Evolutionary conservation across 2,329 filamentous ascomycete genomes (phyloP), one percentile per base, ranked within the genome.

Genomic region (Colletotrichum cordylinicola): DNA sequence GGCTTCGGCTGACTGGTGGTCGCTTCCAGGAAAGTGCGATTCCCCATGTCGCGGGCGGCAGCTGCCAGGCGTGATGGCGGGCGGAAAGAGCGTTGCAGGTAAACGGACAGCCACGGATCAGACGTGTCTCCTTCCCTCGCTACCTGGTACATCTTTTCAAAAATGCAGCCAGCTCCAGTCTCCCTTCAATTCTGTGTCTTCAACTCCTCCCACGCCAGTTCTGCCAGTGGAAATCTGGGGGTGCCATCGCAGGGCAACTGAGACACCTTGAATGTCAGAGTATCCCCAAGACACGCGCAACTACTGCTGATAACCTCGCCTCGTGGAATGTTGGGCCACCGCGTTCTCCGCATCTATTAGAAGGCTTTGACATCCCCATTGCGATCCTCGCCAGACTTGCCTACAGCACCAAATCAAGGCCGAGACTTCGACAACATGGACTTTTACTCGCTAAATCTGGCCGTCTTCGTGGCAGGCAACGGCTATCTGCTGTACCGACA

Each of bases 391-490:
- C 21, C 9, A 21, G 9, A 60, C 16, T 15, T 65, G 24, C 56
- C 33, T 27, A 52, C 18, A 52, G 24, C n/a, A 43, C 15, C 58
- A 52, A 6, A 55, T 7, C 8, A 27, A 10, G 43, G 31, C 39
- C 58, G n/a, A 35, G 18, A n/a, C 13, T 33, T 16, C 72, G 62
- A 55, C 52, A 66, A 29, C 24, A 79, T 79, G 78, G 69, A 76
- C 39, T 81, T 81, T 69, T 81, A 81, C 69, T 78, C 79, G 58
- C 16, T 77, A 60, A 81, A 81, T 52, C 70, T 81, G 31, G 77
- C 76, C 56, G 66, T 79, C 7, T 79, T 81, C 58, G 79, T 74
- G 29, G 73, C 70, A 24, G 77, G 74, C 52, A 82, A 80, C 24
- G 73, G 77, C 12, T 79, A 74, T 55, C 72, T 80, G 18, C 75